A percentile compares a stretch with the other conserved stretches of the same genome.
Evolutionary conservation across 2,329 filamentous ascomycete genomes (phyloP).

Genomic region (Botrytis cinerea): DNA sequence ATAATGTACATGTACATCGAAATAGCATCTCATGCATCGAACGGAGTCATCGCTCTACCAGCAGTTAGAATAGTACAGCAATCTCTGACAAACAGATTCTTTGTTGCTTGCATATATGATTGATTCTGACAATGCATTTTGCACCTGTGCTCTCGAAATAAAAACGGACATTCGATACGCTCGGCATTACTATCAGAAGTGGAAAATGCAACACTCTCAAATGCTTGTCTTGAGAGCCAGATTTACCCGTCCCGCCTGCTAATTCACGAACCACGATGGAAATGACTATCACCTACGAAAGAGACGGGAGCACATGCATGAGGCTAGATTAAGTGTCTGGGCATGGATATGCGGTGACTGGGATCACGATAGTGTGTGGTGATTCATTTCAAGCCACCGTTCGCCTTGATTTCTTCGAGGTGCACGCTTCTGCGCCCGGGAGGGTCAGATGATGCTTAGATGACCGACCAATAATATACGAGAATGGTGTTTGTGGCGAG

Average conservation of each 20-base stretch:
- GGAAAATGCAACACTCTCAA: not conserved
- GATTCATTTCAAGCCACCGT: conserved; percentile 14
- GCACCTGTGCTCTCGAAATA: not conserved
- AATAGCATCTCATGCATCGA: not conserved
- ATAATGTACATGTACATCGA: conserved; percentile 6
- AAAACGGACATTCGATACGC: not conserved
- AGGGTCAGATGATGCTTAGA: conserved; percentile 11
- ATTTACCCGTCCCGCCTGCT: not conserved
- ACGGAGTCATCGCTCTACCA: not conserved
- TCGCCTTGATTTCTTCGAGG: conserved; percentile 12
- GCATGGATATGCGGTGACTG: conserved; percentile 13
- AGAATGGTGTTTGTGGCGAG: not conserved
- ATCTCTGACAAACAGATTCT: not conserved
- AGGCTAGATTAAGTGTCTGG: conserved; percentile 9
- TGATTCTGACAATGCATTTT: not conserved
- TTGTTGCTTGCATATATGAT: not conserved
- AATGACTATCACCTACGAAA: not conserved
- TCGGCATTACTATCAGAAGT: not conserved
- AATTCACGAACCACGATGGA: not conserved
- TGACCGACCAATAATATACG: not conserved
- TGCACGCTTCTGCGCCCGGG: not conserved
- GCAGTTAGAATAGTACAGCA: conserved; percentile 1
- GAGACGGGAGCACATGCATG: conserved; percentile 15
- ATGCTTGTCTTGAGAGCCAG: not conserved
- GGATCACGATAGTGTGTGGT: conserved; percentile 1